Base-by-base conservation (phyloP, 2,329 filamentous ascomycete species). In the Fusarium ambrosium region DNA sequence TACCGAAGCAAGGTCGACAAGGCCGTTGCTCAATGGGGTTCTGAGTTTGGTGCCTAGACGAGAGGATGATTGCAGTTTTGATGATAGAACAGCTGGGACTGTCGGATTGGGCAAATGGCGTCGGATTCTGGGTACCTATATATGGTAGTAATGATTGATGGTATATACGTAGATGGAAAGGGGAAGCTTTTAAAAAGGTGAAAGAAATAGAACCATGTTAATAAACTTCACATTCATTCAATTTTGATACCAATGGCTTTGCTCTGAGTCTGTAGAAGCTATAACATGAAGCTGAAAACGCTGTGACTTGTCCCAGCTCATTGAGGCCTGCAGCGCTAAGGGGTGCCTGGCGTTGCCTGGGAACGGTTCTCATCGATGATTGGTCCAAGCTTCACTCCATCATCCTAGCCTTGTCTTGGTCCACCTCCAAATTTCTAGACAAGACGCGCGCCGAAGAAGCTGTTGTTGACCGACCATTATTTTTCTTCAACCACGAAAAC, bases 1-100 rank as follows among this genome's bases (percentile, higher is more conserved):
- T 98, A 97, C 82, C 90, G 97, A 79, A 90, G 88, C 79, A 92
- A 92, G 81, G 90, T 99, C 11, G 93, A 99, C 81, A 89, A 89
- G 61, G 88, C 87, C 3, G 82, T 87, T 29, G 81, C 81, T 56
- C 82, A 80, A 51, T 88, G 82, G 82, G 75, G 68, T 24, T 66
- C 68, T 51, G 73, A 80, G 34, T 80, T 81, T 69, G 81, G 79
- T 20, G 74, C 59, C 20, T 79, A 81, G 53, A 56, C 18, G 16
- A 53, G 22, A 24, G 61, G 61, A 6, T 32, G 24, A 24, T 24
- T 29, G 64, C 13, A 24, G 32, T 14, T 53, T 51, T 41, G 41
- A 43, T 56, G 60, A 70, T 67, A 64, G 55, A 72, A 51, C 32
- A 48, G 32, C 7, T 48, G 41, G 71, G 53, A 58, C 53, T 60